phyloP scores from a whole-genome alignment of 1,284 basidiomycete species.

The Apiotrichum gamsii region DNA sequence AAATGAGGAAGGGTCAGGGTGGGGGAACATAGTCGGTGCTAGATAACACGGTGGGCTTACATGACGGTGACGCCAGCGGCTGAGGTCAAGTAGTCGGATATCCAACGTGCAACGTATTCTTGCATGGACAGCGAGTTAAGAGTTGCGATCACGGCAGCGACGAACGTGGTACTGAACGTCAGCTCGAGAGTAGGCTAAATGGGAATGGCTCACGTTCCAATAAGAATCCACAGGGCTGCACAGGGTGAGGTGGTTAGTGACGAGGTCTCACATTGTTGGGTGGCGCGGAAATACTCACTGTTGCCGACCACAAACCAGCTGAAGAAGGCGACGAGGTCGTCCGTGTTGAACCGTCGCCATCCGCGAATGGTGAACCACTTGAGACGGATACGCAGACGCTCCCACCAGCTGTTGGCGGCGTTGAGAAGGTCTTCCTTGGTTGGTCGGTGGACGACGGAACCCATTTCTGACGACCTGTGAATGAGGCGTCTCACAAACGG shows the following conservation, averaged over 20 bases:
- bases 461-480: slow-evolving; percentile 23
- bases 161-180: slow-evolving; percentile 76
- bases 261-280: too few species aligned
- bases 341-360: slow-evolving; percentile 90
- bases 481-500: slow-evolving; percentile 66
- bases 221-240: slow-evolving; percentile 64
- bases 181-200: slow-evolving; percentile 2
- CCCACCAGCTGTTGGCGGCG: slow-evolving; percentile 81
- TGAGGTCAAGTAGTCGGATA: slow-evolving; percentile 87
- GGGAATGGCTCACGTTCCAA: slow-evolving; percentile 73
- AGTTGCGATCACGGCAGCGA: slow-evolving; percentile 84
- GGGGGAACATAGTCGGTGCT: background rate
- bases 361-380: slow-evolving; percentile 97
- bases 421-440: slow-evolving; percentile 81
- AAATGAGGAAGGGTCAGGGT: too few species aligned
- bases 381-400: slow-evolving; percentile 83
- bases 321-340: slow-evolving; percentile 93
- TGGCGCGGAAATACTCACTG: slow-evolving; percentile 44
- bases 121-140: slow-evolving; percentile 87
- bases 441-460: slow-evolving; percentile 58
- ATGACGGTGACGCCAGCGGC: slow-evolving; percentile 92
- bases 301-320: slow-evolving; percentile 94
- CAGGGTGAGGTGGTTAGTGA: background rate
- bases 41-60: slow-evolving; percentile 19
- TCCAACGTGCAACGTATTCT: slow-evolving; percentile 79